These are phyloP conservation scores for Aureobasidium sp. DNA, from an alignment of 2,329 filamentous ascomycete species.

Conservation along the genomic window DNA sequence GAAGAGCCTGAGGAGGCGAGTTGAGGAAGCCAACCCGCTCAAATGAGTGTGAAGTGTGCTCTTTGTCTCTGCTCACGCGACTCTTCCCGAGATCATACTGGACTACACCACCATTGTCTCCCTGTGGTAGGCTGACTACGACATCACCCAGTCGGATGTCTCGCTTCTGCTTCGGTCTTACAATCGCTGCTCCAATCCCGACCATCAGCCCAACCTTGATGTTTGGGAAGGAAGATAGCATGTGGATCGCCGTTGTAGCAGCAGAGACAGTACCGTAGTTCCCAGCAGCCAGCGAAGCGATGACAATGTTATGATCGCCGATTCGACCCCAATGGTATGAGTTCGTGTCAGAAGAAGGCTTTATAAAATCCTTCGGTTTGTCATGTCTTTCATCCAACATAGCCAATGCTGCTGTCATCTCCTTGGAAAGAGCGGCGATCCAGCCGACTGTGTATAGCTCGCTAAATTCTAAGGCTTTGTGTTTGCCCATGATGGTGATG, in stretches of 20 bases:
- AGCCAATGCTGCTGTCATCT: slow-evolving; percentile 17
- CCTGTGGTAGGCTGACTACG: slow-evolving; percentile 22
- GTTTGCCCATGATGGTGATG: neutral
- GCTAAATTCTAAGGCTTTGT: neutral
- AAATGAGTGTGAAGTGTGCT: too few species aligned
- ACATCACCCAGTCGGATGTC: slow-evolving; percentile 26
- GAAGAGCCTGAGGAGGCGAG: neutral
- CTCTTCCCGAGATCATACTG: slow-evolving; percentile 22
- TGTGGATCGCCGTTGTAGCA: slow-evolving; percentile 14
- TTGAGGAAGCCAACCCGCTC: slow-evolving; percentile 7
- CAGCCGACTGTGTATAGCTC: slow-evolving; percentile 21
- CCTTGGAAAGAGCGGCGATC: slow-evolving; percentile 19
- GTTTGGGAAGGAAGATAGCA: slow-evolving; percentile 5
- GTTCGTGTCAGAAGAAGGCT: slow-evolving; percentile 15
- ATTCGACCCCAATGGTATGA: slow-evolving; percentile 17
- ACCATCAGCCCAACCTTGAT: slow-evolving; percentile 22
- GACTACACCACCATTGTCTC: slow-evolving; percentile 23
- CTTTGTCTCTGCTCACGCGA: neutral
- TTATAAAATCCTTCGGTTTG: neutral
- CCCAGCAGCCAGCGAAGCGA: slow-evolving; percentile 17
- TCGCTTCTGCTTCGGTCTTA: neutral
- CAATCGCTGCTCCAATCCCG: slow-evolving; percentile 22
- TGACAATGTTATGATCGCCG: slow-evolving; percentile 18
- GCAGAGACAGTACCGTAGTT: too few species aligned
- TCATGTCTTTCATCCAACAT: slow-evolving; percentile 19